These are phyloP conservation scores for Alternaria longipes DNA, from an alignment of 2,329 filamentous ascomycete genomes.

Conservation along the genomic window DNA sequence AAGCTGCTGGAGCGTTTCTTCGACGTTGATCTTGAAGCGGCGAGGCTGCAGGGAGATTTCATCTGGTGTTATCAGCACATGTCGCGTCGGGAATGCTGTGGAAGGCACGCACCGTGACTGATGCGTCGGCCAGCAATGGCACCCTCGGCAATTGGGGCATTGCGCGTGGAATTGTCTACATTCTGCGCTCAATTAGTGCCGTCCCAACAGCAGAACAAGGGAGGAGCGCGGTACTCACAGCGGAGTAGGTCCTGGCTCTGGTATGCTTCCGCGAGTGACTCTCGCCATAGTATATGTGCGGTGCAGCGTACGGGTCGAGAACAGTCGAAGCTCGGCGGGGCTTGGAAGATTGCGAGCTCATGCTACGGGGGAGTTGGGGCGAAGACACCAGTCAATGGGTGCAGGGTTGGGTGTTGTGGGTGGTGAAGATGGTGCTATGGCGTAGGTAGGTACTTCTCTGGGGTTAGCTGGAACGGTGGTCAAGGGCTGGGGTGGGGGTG, in stretches of 20 bases:
- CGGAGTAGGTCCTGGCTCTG: conserved; percentile 64
- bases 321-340: conserved; percentile 53
- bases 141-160: conserved; percentile 38
- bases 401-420: conserved; percentile 11
- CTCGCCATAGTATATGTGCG: conserved; percentile 68
- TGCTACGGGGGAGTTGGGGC: conserved; percentile 43
- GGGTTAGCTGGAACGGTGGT: conserved; percentile 17
- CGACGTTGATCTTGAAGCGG: conserved; percentile 87
- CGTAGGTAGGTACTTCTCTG: conserved; percentile 25
- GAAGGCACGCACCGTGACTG: conserved; percentile 47
- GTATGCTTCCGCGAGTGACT: conserved; percentile 58
- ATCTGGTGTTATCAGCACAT: conserved; percentile 63
- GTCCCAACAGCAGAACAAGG: not conserved
- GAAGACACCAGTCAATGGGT: conserved; percentile 23
- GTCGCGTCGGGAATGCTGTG: not conserved
- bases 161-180: conserved; percentile 44
- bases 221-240: conserved; percentile 54
- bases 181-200: conserved; percentile 34
- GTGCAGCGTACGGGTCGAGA: conserved; percentile 65
- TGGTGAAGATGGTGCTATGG: conserved; percentile 33
- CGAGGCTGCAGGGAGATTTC: conserved; percentile 74
- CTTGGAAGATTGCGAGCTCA: conserved; percentile 53
- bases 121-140: conserved; percentile 46
- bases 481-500: conserved; percentile 17
- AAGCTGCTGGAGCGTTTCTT: conserved; percentile 80